Evolutionary conservation across 192 early-diverging fungal genomes (phyloP), one percentile per base, ranked within the genome.

Genomic region (Podila epicladia): DNA sequence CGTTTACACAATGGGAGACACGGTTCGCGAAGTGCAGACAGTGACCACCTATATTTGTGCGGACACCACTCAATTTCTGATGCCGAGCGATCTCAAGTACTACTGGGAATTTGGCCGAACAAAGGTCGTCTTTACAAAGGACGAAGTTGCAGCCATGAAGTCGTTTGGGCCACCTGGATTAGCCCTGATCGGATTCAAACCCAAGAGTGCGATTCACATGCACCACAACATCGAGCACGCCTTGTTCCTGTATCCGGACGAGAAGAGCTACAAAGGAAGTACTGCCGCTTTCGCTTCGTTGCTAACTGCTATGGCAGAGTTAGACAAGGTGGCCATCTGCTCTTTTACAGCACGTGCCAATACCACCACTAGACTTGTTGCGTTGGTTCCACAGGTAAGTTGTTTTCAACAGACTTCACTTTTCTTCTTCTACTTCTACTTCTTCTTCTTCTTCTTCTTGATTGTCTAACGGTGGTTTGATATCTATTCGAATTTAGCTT

Each of bases 171-270:
- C 91, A 19, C 64, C 78, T 86, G 94, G 91, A 15, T 15, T 96
- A 17, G 73, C 73, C 2, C 58, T 95, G 22, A 82, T 96, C 33
- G 95, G 95, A 17, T 96, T 96, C 84, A 92, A 93, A 65, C 83
- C 87, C 15, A 72, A 48, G 12, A 62, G 15, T 31, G 60, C 69
- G 5, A 70, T 93, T 9, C 82, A 85, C 20, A 63, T 76, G 41
- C 82, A 94, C 37, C 83, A 91, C 69, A 93, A 93, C 63, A 73
- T 96, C 65, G 75, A 53, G 24, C 91, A 92, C 65, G 70, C 91
- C 9, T 82, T 85, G 57, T 94, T 96, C 73, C 78, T 96, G 33
- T 91, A 90, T 66, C 94, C 95, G 12, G 93, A 95, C 70, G 94
- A 96, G 61, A 71, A 88, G 86, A 72, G 80, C 62, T 94, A 88